Percentiles rank a stretch among this genome's conserved stretches.
These are phyloP conservation scores for Benincasa hispida DNA, from an alignment of 306 rosid genomes.

Conservation along the genomic window DNA sequence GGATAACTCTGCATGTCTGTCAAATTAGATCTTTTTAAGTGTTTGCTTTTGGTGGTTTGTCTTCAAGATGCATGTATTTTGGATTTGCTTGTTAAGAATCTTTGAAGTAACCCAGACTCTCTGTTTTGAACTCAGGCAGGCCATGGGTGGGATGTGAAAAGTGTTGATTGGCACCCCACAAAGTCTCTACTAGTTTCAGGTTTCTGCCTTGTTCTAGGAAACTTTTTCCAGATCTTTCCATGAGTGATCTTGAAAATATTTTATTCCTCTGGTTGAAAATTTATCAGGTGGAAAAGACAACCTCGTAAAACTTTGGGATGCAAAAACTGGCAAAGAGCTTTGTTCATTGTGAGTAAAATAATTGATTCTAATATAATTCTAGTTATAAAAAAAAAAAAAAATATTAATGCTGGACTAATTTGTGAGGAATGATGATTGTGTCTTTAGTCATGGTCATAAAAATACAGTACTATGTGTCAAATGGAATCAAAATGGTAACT, in stretches of 20 bases:
- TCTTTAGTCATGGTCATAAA: constrained; percentile 94
- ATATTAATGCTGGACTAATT: constrained; percentile 7
- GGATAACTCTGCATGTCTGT: neutral
- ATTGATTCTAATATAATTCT: neutral
- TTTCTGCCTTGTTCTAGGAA: constrained; percentile 17
- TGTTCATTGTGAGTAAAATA: constrained; percentile 71
- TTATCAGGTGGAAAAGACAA: constrained; percentile 84
- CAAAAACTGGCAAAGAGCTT: constrained; percentile 81
- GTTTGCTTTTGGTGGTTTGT: neutral
- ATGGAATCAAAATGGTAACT: constrained; percentile 92
- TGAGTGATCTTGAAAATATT: constrained; percentile 1
- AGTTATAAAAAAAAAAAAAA: constrained; percentile 8
- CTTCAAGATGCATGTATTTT: neutral
- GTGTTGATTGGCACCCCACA: constrained; percentile 99
- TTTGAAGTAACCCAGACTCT: constrained; percentile 30
- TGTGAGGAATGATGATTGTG: constrained; percentile 9
- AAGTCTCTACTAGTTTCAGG: constrained; percentile 94
- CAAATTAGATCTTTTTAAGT: neutral
- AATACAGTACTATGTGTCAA: constrained; percentile 73
- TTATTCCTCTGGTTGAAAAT: constrained; percentile 10
- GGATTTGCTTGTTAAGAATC: constrained; percentile 5
- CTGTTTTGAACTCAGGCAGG: constrained; percentile 95
- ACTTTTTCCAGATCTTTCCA: constrained; percentile 10
- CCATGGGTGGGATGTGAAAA: constrained; percentile 99
- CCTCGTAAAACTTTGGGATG: constrained; percentile 97